Percentiles rank a stretch among this genome's conserved stretches.
These are phyloP conservation scores for Vigna unguiculata DNA, from an alignment of 306 rosid genomes.

Conservation along the genomic window DNA sequence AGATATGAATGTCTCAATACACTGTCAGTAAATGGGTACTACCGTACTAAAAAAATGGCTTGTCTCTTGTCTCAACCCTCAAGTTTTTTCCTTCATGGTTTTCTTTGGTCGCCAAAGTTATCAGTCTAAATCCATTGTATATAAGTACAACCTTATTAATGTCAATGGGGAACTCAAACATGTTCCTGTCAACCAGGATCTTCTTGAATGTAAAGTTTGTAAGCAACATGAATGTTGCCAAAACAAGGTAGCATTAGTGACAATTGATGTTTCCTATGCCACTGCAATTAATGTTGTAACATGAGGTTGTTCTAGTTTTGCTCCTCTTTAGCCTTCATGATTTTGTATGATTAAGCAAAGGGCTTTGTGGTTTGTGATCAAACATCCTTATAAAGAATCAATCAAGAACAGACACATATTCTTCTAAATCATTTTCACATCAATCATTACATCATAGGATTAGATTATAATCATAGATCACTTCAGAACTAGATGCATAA, in stretches of 20 bases:
- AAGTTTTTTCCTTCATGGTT: constrained; percentile 26
- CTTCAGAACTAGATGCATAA: background rate
- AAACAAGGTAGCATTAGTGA: constrained; percentile 37
- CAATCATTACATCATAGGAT: constrained; percentile 1
- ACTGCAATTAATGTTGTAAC: constrained; percentile 8
- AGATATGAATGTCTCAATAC: constrained; percentile 27
- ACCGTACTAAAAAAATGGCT: constrained; percentile 18
- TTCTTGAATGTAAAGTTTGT: constrained; percentile 20
- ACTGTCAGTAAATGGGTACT: constrained; percentile 18
- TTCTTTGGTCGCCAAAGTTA: constrained; percentile 21
- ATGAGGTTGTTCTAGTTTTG: constrained; percentile 8
- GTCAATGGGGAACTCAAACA: constrained; percentile 11
- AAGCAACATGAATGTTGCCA: constrained; percentile 36
- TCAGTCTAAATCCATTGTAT: constrained; percentile 43
- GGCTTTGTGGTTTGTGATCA: background rate
- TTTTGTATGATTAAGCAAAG: background rate
- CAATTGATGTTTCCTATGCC: constrained; percentile 12
- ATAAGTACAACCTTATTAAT: constrained; percentile 4
- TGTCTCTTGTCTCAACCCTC: constrained; percentile 26
- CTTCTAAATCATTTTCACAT: background rate
- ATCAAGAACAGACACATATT: background rate
- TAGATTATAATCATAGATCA: background rate
- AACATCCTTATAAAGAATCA: background rate
- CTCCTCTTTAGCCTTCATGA: background rate
- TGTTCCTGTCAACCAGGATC: constrained; percentile 21